Percentiles rank a stretch among this genome's conserved stretches.
Conservation (phyloP, 2,329 filamentous ascomycete genomes). For the Cladosporium sp. region DNA sequence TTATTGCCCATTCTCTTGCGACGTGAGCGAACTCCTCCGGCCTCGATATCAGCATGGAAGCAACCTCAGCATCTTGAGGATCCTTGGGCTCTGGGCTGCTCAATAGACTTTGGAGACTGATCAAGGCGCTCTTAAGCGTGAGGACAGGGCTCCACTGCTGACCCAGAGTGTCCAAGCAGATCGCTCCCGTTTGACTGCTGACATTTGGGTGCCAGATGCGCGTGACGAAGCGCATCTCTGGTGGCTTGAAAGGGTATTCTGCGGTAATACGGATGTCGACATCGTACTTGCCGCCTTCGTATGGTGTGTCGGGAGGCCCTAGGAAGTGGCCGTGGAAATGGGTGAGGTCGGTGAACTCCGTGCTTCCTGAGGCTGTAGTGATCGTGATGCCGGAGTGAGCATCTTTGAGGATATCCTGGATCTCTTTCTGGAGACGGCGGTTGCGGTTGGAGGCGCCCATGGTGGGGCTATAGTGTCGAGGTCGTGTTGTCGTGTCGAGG, state of each 20-base stretch:
- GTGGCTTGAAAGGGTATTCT: slow-evolving; percentile 91
- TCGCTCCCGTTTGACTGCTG: slow-evolving; percentile 77
- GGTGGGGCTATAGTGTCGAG: slow-evolving; percentile 14
- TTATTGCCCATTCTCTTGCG: slow-evolving; percentile 87
- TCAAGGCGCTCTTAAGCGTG: slow-evolving; percentile 91
- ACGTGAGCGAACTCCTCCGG: slow-evolving; percentile 77
- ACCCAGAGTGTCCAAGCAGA: slow-evolving; percentile 90
- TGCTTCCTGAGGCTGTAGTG: slow-evolving; percentile 40
- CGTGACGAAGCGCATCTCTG: slow-evolving; percentile 86
- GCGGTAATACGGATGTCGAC: slow-evolving; percentile 86
- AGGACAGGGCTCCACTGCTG: slow-evolving; percentile 92
- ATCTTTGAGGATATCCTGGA: slow-evolving; percentile 73
- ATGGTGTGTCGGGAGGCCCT: slow-evolving; percentile 89
- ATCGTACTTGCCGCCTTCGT: slow-evolving; percentile 78
- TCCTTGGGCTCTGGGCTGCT: slow-evolving; percentile 94
- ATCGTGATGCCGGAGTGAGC: slow-evolving; percentile 74
- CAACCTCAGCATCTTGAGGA: slow-evolving; percentile 94
- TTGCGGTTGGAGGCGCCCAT: slow-evolving; percentile 59
- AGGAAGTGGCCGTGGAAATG: slow-evolving; percentile 81
- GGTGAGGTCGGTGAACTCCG: slow-evolving; percentile 68
- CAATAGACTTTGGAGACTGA: slow-evolving; percentile 90
- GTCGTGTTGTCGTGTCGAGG: neutral
- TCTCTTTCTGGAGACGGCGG: slow-evolving; percentile 71
- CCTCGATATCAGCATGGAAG: slow-evolving; percentile 79
- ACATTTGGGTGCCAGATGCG: slow-evolving; percentile 98